Evolutionary conservation across 2,329 filamentous ascomycete species (phyloP), one percentile per base, ranked within the genome.

Genomic region (Plectosphaerella sp.): DNA sequence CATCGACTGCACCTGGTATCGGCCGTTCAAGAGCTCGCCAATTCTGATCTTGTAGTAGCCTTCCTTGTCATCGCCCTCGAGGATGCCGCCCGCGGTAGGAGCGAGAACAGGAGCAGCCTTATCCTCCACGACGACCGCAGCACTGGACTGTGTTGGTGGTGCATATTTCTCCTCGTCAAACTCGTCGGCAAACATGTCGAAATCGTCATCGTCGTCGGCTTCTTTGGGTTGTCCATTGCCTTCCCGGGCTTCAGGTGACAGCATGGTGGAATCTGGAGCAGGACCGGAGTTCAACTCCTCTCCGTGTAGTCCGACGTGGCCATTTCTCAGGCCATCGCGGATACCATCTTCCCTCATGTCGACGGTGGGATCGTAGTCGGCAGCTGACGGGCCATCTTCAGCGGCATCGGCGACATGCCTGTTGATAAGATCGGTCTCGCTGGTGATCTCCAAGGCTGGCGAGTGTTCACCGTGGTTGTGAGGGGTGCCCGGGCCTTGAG

Each of bases 11-110:
- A 99, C 84, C 65, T 94, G 89, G 68, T 97, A 97, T 35, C 91
- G 88, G 28, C 86, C 86, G 61, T 96, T 89, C 57, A 99, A 79
- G 49, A 97, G 75, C 73, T 99, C 94, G 63, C 93, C 92, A 41
- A 91, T 84, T 52, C 95, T 91, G 53, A 97, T 86, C 70, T 94
- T 95, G 77, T 97, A 99, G 67, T 97, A 97, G 6, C 93, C 94
- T 64, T 99, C 91, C 49, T 88, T 85, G 65, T 97, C 94, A 64
- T 96, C 92, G 54, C 96, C 93, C 63, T 97, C 93, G 49, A 97
- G 82, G 68, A 93, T 89, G 56, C 87, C 89, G 57, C 85, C 85
- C 67, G 72, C 83, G 81, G 67, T 68, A 15, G 24, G 48, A 14
- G n/a, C 24, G 24, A 71, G 59, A 16, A 69, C 54, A 2, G 74